Conservation (phyloP, 495 filamentous ascomycete species). For the Penicillium odoratum region DNA sequence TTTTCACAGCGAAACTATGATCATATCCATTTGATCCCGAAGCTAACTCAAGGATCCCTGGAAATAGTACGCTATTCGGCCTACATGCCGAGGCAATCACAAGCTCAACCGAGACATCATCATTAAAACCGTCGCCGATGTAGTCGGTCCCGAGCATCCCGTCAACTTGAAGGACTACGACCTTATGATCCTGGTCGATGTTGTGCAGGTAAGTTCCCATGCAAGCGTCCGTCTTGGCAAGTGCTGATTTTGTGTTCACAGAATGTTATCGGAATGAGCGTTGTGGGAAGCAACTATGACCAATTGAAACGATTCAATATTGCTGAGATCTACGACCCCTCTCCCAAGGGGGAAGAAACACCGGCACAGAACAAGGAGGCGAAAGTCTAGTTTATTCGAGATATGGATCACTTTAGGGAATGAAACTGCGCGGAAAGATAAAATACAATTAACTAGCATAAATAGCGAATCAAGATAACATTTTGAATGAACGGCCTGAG, state of each 20-base stretch:
- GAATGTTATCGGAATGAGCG: conserved; percentile 79
- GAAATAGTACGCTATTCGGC: conserved; percentile 83
- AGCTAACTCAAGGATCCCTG: conserved; percentile 9
- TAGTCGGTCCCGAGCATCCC: conserved; percentile 67
- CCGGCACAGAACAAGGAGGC: not conserved
- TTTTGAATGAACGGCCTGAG: not conserved
- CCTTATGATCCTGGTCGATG: conserved; percentile 80
- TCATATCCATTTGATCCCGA: not conserved
- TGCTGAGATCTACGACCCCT: conserved; percentile 60
- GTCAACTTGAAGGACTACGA: conserved; percentile 84
- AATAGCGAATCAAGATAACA: not conserved
- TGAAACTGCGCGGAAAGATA: too few species aligned
- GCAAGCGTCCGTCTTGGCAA: not conserved
- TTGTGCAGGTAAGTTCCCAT: conserved; percentile 71
- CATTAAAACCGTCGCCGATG: conserved; percentile 75
- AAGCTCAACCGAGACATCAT: conserved; percentile 70
- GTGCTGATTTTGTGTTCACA: conserved; percentile 31
- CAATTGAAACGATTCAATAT: conserved; percentile 71
- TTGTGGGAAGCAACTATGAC: conserved; percentile 69
- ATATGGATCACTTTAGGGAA: not conserved
- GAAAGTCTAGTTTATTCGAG: not conserved
- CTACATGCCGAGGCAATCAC: conserved; percentile 75
- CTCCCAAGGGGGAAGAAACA: conserved; percentile 25
- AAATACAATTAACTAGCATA: too few species aligned
- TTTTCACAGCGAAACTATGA: not conserved